These are phyloP conservation scores for Daldinia eschscholtzii DNA, from an alignment of 2,329 filamentous ascomycete species.

Conservation along the genomic window DNA sequence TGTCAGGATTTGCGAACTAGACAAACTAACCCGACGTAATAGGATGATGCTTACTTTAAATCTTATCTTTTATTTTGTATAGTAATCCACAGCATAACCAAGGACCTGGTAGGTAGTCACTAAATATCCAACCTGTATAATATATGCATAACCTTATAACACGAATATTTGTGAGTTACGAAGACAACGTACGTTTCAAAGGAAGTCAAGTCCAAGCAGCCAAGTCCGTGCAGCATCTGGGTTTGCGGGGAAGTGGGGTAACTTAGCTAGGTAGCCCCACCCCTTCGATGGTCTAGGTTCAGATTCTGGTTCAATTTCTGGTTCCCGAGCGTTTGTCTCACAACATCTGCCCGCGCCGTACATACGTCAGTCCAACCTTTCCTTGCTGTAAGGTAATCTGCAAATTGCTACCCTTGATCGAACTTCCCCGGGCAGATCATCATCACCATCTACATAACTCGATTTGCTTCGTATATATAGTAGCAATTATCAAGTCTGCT, in stretches of 20 bases:
- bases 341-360: slow-evolving; percentile 13
- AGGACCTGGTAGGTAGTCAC: no score
- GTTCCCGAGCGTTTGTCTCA: slow-evolving; percentile 18
- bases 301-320: no score
- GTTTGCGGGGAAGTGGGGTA: slow-evolving; percentile 45
- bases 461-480: background rate
- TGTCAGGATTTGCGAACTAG: no score
- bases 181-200: background rate
- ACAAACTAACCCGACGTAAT: no score
- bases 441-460: background rate
- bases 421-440: background rate
- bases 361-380: slow-evolving; percentile 31
- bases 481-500: background rate
- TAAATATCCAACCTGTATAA: no score
- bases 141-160: no score
- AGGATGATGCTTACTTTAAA: no score
- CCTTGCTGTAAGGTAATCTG: slow-evolving; percentile 33
- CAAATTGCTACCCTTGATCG: slow-evolving; percentile 35
- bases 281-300: slow-evolving; percentile 15
- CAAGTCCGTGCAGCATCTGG: background rate
- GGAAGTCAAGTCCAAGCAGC: background rate
- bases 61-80: no score
- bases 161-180: no score
- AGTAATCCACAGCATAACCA: no score
- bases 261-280: background rate